Evolutionary conservation across 192 early-diverging fungal species (phyloP), one percentile per base, ranked within the genome.

Genomic region (Dimargaris cristalligena): DNA sequence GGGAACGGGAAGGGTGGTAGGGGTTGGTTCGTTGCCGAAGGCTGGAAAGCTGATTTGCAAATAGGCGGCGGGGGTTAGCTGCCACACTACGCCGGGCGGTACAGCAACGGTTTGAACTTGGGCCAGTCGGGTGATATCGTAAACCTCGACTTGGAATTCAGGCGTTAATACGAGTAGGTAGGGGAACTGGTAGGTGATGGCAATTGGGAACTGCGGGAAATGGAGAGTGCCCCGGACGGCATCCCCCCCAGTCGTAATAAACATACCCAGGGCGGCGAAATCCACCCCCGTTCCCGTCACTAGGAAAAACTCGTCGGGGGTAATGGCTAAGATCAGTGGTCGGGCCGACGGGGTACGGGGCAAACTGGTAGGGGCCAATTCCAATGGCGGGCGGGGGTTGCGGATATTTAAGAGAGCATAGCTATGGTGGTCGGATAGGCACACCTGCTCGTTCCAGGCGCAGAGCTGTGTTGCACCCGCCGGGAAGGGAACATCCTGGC

Each of bases 391-490:
- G 31, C 29, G 28, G 54, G 54, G 54, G 1, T 20, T 11, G 20
- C 31, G 54, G 20, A 56, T 2, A 23, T 56, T 33, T 11, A 56
- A 2, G 16, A 56, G 54, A 2, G 16, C 20, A 23, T 56, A 56
- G 31, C 0, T 33, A 20, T 56, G 31, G 3, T 10, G 31, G 34
- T 56, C 54, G 20, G 54, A 28, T 13, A 56, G 16, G 18, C 54
- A 56, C 8, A 56, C 20, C 34, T 34, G 34, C 14, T 56, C 54
- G 3, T 56, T 20, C 54, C 54, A 56, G 16, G 54, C 54, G 34
- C 54, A 29, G 23, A 56, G 29, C 18, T 14, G 28, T 11, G 14
- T 9, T 11, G 29, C 32, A 1, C 54, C 54, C 2, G 28, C 20
- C 3, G 54, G 23, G 20, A 56, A 34, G 0, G 54, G 54, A 2